Evolutionary conservation across 331 rosid genomes (phyloP), one percentile per base, ranked within the genome.

Genomic region (Rhamnella rubrinervis): DNA sequence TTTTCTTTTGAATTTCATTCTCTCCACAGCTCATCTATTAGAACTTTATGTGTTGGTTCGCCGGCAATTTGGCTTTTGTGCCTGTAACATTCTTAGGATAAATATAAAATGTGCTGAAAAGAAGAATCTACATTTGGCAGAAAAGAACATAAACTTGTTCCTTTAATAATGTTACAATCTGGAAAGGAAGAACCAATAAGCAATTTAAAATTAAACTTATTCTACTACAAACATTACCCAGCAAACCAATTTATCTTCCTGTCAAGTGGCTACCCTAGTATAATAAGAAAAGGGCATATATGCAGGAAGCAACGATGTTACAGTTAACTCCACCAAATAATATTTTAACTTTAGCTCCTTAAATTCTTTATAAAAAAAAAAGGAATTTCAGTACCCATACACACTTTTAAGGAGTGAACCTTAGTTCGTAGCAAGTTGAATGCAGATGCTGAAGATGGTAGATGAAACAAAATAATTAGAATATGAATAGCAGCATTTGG

Each of bases 11-110:
- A 44, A 44, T 44, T 44, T 44, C 49, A 41, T 8, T 44, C 14
- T 8, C 14, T 44, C 49, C 49, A 0, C 49, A 0, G 11, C 12
- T 15, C 13, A 44, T 44, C 65, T 59, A 39, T 23, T 55, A 63
- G 52, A 38, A 39, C 46, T 16, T 18, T 59, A 15, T 19, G 63
- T 44, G 7, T 13, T 71, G 71, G 28, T 20, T 19, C 67, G 70
- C 15, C 67, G 63, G 77, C 83, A 63, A 52, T n/a, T 65, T 77
- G 72, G 60, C 79, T 71, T 52, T 64, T 63, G 21, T 78, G 58
- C 52, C 67, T 12, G 55, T 1, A 59, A 67, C 64, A 40, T 67
- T 67, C 78, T 35, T 60, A 26, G 26, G 23, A 39, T 38, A 8
- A 4, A 19, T 1, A 44, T 44, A 9, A 47, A 37, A n/a, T 4